Base-by-base conservation (phyloP, 345 rosid species). In the Hypericum perforatum region DNA sequence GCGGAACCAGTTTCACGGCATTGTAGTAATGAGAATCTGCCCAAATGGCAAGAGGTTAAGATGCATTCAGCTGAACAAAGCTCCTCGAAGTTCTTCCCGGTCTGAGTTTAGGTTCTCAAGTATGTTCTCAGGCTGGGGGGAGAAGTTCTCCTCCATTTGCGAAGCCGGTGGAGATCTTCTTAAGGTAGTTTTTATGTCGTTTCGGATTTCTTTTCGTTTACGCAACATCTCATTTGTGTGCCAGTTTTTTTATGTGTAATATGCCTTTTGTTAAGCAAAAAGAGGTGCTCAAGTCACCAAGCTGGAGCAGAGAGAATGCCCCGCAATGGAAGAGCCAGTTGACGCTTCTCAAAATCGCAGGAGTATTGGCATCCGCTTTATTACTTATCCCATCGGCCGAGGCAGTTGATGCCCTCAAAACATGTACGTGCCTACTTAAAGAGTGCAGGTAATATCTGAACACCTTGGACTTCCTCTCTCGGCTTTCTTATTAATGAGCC, bases 381-480 rank as follows among this genome's bases (percentile, higher is more conserved):
- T 71, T 91, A 66, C 43, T 83, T 13, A 76, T 79, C 69, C 98
- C 98, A 43, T 85, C 96, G 53, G 96, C 95, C 9, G 78, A 72
- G 11, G 98, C 96, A 9, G 86, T 75, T 59, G 98, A 91, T 69
- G 88, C 98, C 12, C 89, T 91, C 63, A 91, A 87, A 69, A 91
- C 98, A 37, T 91, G 98, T 58, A 47, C 89, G 44, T 91, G 98
- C 77, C 80, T 91, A 58, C 58, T 91, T 56, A 82, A 78, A 71
- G 89, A 78, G 39, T 91, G 96, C 96, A 85, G 98, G 98, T 91
- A 76, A 56, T 22, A 22, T 60, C 41, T 6, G 16, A 16, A 12
- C 58, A 16, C 16, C 40, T 37, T 46, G 22, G 12, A 43, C 8
- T 2, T 15, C n/a, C 9, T 48, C 41, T 16, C 8, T 49, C 12